These are phyloP conservation scores for Sphaerulina musiva DNA, from an alignment of 2,329 filamentous ascomycete genomes.

Conservation along the genomic window DNA sequence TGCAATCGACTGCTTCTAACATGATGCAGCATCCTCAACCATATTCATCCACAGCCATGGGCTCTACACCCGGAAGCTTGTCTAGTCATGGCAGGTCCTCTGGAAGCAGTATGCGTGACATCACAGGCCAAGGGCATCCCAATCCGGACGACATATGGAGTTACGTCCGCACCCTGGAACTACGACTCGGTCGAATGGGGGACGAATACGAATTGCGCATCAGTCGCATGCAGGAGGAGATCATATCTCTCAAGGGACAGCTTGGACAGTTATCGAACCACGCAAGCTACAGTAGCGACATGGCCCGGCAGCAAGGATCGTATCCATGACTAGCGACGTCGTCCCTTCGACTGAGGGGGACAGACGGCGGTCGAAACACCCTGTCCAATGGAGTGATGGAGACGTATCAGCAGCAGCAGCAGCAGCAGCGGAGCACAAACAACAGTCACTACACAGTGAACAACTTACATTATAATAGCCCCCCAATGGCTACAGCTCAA, in stretches of 20 bases:
- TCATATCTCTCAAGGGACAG: constrained; percentile 32
- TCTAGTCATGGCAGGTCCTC: constrained; percentile 51
- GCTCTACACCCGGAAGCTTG: constrained; percentile 46
- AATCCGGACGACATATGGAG: constrained; percentile 53
- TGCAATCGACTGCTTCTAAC: constrained; percentile 27
- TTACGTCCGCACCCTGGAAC: constrained; percentile 66
- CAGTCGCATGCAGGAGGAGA: constrained; percentile 40
- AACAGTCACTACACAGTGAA: not conserved
- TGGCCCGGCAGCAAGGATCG: constrained; percentile 18
- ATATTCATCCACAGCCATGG: constrained; percentile 9
- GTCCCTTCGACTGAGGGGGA: not conserved
- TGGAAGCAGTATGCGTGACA: constrained; percentile 58
- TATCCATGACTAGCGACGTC: constrained; percentile 14
- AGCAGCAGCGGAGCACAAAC: not conserved
- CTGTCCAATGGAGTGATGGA: not conserved
- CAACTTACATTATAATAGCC: constrained; percentile 16
- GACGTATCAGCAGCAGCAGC: not conserved
- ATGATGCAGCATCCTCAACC: constrained; percentile 36
- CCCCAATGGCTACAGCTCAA: constrained; percentile 15
- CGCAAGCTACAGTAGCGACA: constrained; percentile 30
- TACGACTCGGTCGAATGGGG: constrained; percentile 40
- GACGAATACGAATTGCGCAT: constrained; percentile 45
- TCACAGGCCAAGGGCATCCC: constrained; percentile 50
- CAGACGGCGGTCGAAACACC: not conserved
- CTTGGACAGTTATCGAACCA: constrained; percentile 24